Percentiles rank a stretch among this genome's conserved stretches.
These are phyloP conservation scores for Mollisiaceae sp. DNA, from an alignment of 2,329 filamentous ascomycete species.

Conservation along the genomic window DNA sequence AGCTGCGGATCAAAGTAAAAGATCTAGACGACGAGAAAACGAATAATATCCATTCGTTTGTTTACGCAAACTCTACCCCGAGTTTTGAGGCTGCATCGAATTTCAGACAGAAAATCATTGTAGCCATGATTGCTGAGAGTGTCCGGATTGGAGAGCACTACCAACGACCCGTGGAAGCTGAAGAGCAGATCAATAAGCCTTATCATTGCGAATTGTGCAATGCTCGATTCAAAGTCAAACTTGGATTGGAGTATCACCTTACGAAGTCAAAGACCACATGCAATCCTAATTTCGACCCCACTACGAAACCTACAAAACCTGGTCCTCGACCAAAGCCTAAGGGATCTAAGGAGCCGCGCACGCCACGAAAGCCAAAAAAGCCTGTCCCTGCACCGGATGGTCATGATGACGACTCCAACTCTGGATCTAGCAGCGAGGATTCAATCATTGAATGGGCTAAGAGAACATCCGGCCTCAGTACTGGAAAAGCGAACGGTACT, in stretches of 20 bases:
- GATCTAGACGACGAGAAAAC: constrained; percentile 17
- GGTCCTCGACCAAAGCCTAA: not conserved
- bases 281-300: constrained; percentile 39
- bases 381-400: not conserved
- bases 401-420: not conserved
- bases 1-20: constrained; percentile 35
- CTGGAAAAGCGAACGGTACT: not conserved
- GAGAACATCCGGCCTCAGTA: constrained; percentile 12
- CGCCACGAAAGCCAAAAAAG: not conserved
- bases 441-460: constrained; percentile 34
- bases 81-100: constrained; percentile 31
- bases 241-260: constrained; percentile 43
- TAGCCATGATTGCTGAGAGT: constrained; percentile 28
- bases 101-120: constrained; percentile 39
- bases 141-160: constrained; percentile 27
- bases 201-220: constrained; percentile 41
- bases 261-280: constrained; percentile 40
- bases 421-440: constrained; percentile 27
- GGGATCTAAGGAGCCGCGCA: not conserved
- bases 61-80: constrained; percentile 25
- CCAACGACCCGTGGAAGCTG: constrained; percentile 21
- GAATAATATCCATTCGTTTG: constrained; percentile 33
- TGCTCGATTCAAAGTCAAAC: constrained; percentile 40
- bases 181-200: constrained; percentile 34
- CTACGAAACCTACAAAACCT: not conserved